These are phyloP conservation scores for Chloromonas sp. DNA, from an alignment of 163 green algal species.

Conservation along the genomic window DNA sequence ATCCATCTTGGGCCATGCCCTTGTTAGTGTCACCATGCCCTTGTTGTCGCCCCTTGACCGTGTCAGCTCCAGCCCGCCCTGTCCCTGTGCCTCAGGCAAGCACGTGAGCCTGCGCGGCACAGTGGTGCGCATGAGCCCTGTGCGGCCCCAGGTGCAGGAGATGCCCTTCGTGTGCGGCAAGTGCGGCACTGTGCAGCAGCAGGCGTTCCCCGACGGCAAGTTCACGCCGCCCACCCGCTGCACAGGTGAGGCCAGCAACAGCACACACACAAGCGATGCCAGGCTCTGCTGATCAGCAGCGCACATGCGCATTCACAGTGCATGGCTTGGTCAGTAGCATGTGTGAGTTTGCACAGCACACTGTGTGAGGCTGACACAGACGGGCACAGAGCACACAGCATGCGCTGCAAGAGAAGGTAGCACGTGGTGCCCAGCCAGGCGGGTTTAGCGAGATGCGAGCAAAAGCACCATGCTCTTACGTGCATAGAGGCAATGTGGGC, in stretches of 20 bases:
- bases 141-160: conserved; percentile 57
- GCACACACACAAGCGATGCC: too few relatives aligned
- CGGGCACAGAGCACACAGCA: not conserved
- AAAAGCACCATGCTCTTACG: too few relatives aligned
- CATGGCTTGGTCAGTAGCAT: not conserved
- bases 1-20: too few relatives aligned
- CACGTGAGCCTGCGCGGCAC: conserved; percentile 74
- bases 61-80: not conserved
- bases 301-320: too few relatives aligned
- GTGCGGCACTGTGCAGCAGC: conserved; percentile 40
- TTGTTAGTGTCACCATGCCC: too few relatives aligned
- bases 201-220: conserved; percentile 11
- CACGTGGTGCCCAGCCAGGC: not conserved
- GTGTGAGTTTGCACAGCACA: too few relatives aligned
- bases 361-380: not conserved
- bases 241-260: conserved; percentile 20
- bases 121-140: conserved; percentile 59
- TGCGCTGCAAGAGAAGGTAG: not conserved
- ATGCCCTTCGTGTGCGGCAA: conserved; percentile 83
- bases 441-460: not conserved
- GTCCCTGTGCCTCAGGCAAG: conserved; percentile 35
- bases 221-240: conserved; percentile 48
- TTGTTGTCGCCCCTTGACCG: not conserved
- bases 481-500: too few relatives aligned
- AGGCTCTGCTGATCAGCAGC: too few relatives aligned